Conservation (phyloP, 495 filamentous ascomycete species). For the Lepraria neglecta region DNA sequence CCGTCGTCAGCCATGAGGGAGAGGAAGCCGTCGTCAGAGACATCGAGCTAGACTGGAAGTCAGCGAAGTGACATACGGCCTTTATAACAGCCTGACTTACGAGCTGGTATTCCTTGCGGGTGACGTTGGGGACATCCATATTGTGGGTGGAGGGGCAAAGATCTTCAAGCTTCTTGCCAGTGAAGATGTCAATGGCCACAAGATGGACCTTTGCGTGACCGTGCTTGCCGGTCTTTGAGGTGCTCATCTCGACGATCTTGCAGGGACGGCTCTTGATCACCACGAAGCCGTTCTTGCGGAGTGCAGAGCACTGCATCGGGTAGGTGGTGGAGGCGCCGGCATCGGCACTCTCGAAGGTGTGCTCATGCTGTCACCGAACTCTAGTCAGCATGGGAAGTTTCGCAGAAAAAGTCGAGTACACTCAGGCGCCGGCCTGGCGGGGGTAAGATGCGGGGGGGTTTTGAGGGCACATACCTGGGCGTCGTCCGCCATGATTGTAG, state of each 20-base stretch:
- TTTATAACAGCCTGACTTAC: constrained; percentile 50
- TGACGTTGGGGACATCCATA: constrained; percentile 97
- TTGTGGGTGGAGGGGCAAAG: constrained; percentile 99
- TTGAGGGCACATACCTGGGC: constrained; percentile 36
- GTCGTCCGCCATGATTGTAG: constrained; percentile 47
- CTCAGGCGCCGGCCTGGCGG: constrained; percentile 26
- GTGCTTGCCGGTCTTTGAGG: constrained; percentile 99
- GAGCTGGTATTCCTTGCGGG: constrained; percentile 84
- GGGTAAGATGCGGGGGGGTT: constrained; percentile 28
- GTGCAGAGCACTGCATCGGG: constrained; percentile 98
- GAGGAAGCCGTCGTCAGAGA: constrained; percentile 86
- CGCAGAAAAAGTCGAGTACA: constrained; percentile 26
- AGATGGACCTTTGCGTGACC: constrained; percentile 99
- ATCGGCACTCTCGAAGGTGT: constrained; percentile 86
- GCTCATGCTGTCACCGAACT: constrained; percentile 60
- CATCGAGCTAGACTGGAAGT: constrained; percentile 56
- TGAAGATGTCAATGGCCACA: constrained; percentile 97
- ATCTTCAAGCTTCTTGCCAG: constrained; percentile 98
- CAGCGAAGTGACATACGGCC: background rate
- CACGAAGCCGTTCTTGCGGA: constrained; percentile 98
- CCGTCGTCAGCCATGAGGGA: constrained; percentile 78
- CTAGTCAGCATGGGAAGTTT: constrained; percentile 18
- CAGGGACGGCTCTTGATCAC: constrained; percentile 97
- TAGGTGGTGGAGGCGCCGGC: constrained; percentile 89
- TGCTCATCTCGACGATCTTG: constrained; percentile 99